Evolutionary conservation across 2,329 filamentous ascomycete species (phyloP).

Genomic region (Pseudogymnoascus sp.): DNA sequence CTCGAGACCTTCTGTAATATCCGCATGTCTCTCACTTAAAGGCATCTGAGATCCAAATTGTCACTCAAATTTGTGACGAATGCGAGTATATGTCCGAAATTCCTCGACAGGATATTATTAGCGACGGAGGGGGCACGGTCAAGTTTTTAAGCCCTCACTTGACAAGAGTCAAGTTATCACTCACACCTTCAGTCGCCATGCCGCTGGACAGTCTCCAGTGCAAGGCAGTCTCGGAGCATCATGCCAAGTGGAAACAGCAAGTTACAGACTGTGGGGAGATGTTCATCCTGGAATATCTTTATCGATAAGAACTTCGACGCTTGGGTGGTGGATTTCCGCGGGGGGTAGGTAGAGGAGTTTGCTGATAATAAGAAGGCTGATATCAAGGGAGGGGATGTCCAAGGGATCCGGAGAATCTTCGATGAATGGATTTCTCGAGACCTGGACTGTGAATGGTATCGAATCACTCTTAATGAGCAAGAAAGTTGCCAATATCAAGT

Average conservation of each 20-base stretch:
- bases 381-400: constrained; percentile 13
- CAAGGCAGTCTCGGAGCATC: constrained; percentile 12
- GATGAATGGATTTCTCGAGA: constrained; percentile 9
- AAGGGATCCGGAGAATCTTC: constrained; percentile 13
- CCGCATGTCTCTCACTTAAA: constrained; percentile 10
- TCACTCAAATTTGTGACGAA: not conserved
- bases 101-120: constrained; percentile 11
- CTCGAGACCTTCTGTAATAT: constrained; percentile 11
- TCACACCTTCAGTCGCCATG: constrained; percentile 13
- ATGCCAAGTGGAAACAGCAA: constrained; percentile 14
- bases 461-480: not conserved
- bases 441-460: not conserved
- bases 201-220: constrained; percentile 11
- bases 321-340: constrained; percentile 18
- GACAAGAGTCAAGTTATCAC: constrained; percentile 13
- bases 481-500: not conserved
- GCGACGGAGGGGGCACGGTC: constrained; percentile 1
- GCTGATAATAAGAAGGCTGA: constrained; percentile 12
- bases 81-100: constrained; percentile 13
- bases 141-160: constrained; percentile 11
- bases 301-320: constrained; percentile 16
- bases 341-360: constrained; percentile 16
- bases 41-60: constrained; percentile 10
- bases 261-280: constrained; percentile 17
- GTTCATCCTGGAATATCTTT: constrained; percentile 18